These are phyloP conservation scores for Blastobotrys muscicola DNA, from an alignment of 805 yeast genomes.

Conservation along the genomic window DNA sequence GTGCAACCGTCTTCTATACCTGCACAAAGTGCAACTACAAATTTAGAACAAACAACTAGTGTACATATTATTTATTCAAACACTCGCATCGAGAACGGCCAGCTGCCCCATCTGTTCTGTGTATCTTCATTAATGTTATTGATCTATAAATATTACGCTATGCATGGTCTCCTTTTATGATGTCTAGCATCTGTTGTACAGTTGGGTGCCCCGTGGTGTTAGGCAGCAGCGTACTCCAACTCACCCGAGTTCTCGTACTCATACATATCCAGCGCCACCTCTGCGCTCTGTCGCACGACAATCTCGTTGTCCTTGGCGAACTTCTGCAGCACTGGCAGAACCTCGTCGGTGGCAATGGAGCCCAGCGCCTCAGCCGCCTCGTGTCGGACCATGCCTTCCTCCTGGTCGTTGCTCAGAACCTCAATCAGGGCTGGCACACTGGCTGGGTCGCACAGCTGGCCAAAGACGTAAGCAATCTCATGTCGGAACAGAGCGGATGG, in stretches of 20 bases:
- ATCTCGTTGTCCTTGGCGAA: slow-evolving; percentile 73
- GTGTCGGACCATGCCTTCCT: slow-evolving; percentile 98
- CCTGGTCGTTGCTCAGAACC: slow-evolving; percentile 63
- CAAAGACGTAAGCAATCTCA: slow-evolving; percentile 96
- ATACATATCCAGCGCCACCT: slow-evolving; percentile 97
- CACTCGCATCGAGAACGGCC: no score
- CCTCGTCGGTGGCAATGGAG: slow-evolving; percentile 92
- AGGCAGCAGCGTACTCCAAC: slow-evolving; percentile 53
- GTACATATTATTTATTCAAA: background rate
- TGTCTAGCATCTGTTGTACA: no score
- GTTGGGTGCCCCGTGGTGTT: no score
- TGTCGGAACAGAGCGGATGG: slow-evolving; percentile 92
- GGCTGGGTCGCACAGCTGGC: slow-evolving; percentile 90
- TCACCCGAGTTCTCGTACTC: slow-evolving; percentile 84
- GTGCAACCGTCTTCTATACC: slow-evolving; percentile 95
- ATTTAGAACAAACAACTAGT: slow-evolving; percentile 82
- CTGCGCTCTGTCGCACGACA: slow-evolving; percentile 93
- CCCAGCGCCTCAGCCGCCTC: slow-evolving; percentile 99
- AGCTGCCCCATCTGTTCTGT: no score
- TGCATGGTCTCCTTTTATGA: background rate
- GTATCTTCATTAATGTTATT: no score
- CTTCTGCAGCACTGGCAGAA: slow-evolving; percentile 73
- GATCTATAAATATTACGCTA: background rate
- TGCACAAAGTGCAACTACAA: slow-evolving; percentile 89
- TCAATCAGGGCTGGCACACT: slow-evolving; percentile 81